Evolutionary conservation across 2,329 filamentous ascomycete species (phyloP).

Genomic region (Zasmidium citrigriseum): DNA sequence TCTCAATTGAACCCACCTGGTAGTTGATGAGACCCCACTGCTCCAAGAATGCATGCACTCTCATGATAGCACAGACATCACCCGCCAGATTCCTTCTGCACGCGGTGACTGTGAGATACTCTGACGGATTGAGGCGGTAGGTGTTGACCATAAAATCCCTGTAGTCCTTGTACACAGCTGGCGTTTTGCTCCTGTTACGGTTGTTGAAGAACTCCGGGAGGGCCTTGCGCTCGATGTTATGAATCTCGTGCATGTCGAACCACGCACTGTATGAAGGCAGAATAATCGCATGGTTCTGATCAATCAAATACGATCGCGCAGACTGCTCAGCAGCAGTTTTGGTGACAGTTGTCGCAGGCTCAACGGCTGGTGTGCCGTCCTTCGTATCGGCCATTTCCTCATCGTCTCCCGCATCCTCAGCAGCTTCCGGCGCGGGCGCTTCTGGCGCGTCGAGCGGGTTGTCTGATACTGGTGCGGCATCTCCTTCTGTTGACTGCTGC

Average conservation of each 20-base stretch:
- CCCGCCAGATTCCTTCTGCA: conserved; percentile 93
- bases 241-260: conserved; percentile 97
- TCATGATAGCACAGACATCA: conserved; percentile 98
- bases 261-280: conserved; percentile 96
- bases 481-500: conserved; percentile 19
- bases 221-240: conserved; percentile 89
- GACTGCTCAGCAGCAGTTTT: conserved; percentile 82
- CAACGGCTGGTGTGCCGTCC: conserved; percentile 33
- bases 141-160: conserved; percentile 99
- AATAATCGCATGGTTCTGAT: conserved; percentile 93
- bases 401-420: conserved; percentile 31
- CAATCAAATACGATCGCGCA: conserved; percentile 86
- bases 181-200: conserved; percentile 96
- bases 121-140: conserved; percentile 90
- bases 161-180: conserved; percentile 97
- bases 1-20: conserved; percentile 61
- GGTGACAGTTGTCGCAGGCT: conserved; percentile 55
- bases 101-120: conserved; percentile 96
- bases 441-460: conserved; percentile 41
- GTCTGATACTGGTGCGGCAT: conserved; percentile 35
- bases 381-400: conserved; percentile 64
- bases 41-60: conserved; percentile 95
- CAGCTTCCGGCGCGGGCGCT: conserved; percentile 36
- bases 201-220: conserved; percentile 98
- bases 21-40: conserved; percentile 99